Conservation (phyloP, 2,329 filamentous ascomycete genomes). For the Fusarium sp. region DNA sequence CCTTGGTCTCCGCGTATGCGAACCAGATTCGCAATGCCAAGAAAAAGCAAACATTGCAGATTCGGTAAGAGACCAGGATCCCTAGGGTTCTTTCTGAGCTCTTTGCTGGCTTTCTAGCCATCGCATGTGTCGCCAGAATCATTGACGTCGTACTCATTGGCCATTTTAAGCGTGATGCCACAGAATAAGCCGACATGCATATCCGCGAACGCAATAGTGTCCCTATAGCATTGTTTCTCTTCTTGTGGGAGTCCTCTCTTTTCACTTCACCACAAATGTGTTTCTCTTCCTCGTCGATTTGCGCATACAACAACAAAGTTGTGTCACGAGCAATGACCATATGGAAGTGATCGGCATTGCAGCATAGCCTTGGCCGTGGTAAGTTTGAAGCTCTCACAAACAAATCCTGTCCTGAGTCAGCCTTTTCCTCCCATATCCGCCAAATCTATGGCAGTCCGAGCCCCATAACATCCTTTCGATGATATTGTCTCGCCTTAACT, state of each 20-base stretch:
- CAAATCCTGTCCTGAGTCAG: too few species aligned
- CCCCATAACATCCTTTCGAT: neutral
- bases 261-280: neutral
- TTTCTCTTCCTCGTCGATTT: neutral
- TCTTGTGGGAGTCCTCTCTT: neutral
- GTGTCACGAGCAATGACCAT: neutral
- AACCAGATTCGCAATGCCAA: neutral
- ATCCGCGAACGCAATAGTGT: neutral
- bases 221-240: neutral
- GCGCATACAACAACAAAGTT: neutral
- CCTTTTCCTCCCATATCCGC: neutral
- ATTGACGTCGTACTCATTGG: neutral
- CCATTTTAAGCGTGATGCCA: neutral
- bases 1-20: neutral
- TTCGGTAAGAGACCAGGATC: neutral
- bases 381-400: neutral
- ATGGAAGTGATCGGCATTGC: neutral
- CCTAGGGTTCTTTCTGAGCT: neutral
- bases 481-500: neutral
- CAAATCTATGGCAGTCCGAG: neutral
- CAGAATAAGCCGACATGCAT: neutral
- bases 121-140: neutral
- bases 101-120: neutral
- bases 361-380: neutral
- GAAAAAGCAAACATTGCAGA: neutral